A percentile compares a stretch with the other conserved stretches of the same genome.
phyloP scores from a whole-genome alignment of 164 flowering plant genomes.

The Umbellularia californica region DNA sequence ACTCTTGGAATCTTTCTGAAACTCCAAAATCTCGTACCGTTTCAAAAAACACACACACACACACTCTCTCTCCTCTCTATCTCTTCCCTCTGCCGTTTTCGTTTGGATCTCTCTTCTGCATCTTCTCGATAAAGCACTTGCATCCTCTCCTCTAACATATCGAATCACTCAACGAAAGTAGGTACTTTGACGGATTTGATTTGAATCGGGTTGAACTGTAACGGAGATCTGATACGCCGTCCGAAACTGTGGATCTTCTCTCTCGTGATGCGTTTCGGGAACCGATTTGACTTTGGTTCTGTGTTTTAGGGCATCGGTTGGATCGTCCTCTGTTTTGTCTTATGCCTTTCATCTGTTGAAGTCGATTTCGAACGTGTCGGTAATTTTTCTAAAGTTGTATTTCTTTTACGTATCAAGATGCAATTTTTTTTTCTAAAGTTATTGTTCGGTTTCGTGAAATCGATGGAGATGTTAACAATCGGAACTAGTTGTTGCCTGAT shows the following conservation, averaged over 20 bases:
- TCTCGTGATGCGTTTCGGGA: not conserved
- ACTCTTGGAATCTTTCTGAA: not conserved
- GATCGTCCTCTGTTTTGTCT: not conserved
- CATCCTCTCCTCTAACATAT: not conserved
- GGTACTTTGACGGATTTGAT: not conserved
- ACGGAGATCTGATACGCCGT: not conserved
- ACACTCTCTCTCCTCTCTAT: no score
- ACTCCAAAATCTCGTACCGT: not conserved
- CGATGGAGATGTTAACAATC: no score
- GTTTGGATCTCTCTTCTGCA: not conserved
- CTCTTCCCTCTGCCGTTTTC: not conserved
- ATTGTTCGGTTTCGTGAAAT: not conserved
- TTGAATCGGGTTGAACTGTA: not conserved
- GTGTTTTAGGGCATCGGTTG: not conserved
- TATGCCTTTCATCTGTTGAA: not conserved
- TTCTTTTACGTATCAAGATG: no score
- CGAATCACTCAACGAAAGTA: no score
- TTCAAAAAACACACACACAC: no score
- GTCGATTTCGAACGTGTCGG: not conserved
- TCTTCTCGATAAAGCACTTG: not conserved
- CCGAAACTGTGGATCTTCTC: not conserved
- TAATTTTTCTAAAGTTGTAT: not conserved
- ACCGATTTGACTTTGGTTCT: not conserved
- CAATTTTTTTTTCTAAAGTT: not conserved
- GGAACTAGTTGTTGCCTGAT: not conserved